Base-by-base conservation (phyloP, 1,139 yeast genomes). In the Arxiozyma bovina region DNA sequence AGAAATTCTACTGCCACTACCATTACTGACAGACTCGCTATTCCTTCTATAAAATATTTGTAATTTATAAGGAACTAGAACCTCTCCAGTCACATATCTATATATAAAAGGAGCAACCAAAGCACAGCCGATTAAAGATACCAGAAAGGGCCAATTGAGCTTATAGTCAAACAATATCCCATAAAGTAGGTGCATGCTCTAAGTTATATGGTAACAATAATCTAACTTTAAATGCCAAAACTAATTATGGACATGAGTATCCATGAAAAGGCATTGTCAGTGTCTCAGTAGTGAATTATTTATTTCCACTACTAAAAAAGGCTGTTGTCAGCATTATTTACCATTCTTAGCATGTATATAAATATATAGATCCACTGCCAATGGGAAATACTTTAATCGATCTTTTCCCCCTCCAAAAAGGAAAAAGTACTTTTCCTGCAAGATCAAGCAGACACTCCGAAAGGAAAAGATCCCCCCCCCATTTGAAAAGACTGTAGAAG, bases 141-240 rank as follows among this genome's bases (percentile, higher is more conserved):
- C 4, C n/a, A 34, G 12, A 15, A 34, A 34, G 40, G 40, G 6
- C 40, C 40, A 34, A 34, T 34, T 34, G 40, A 15, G 11, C 4
- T 8, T 34, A 34, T 15, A 34, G 6, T 34, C 8, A 34, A 34
- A 34, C n/a, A 34, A 15, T 34, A 34, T 34, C 6, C 40, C 40
- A 34, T 34, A 12, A 34, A 34, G 20, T 18, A 43, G 15, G 5
- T 17, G 3, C 27, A 43, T n/a, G 23, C n/a, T 15, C 84, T 79
- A 61, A 71, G 70, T 3, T 75, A 66, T 52, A 83, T 72, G 51
- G 81, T 70, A 27, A 58, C 45, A 34, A 2, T 6, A 34, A 34
- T 34, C n/a, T 15, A 34, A 15, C n/a, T 15, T 34, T 34, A 27
- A 27, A 7, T 6, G 2, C 30, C 30, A 27, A 4, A 7, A 27